These are phyloP conservation scores for Emergomyces pasteurianus DNA, from an alignment of 2,329 filamentous ascomycete species.

Conservation along the genomic window DNA sequence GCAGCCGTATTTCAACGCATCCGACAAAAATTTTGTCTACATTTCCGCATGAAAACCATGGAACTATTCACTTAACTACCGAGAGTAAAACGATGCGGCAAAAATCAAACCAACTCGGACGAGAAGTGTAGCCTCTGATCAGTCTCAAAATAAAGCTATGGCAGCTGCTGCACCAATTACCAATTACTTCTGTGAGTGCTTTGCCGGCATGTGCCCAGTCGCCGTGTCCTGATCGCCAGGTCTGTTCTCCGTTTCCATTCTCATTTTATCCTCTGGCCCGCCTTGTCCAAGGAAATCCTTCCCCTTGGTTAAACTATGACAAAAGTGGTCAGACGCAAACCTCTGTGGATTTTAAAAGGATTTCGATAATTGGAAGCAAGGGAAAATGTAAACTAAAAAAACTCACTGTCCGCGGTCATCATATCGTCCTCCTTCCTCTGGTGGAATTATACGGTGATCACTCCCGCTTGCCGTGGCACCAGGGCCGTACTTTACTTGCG, in stretches of 20 bases:
- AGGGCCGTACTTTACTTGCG: slow-evolving; percentile 27
- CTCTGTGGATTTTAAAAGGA: slow-evolving; percentile 4
- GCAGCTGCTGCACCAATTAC: too few relatives aligned
- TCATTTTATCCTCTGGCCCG: slow-evolving; percentile 26
- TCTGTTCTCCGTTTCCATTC: slow-evolving; percentile 16
- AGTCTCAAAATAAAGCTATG: background rate
- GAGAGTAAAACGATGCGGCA: background rate
- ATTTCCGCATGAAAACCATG: background rate
- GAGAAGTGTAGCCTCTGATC: too few relatives aligned
- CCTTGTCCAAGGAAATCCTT: slow-evolving; percentile 25
- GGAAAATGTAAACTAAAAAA: too few relatives aligned
- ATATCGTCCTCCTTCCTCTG: slow-evolving; percentile 29
- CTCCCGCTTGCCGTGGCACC: slow-evolving; percentile 23
- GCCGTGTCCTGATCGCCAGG: slow-evolving; percentile 19
- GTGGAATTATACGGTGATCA: slow-evolving; percentile 28
- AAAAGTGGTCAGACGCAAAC: background rate
- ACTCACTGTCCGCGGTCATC: slow-evolving; percentile 28
- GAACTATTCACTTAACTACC: background rate
- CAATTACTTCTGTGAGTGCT: background rate
- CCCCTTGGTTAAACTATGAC: slow-evolving; percentile 22
- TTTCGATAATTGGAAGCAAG: background rate
- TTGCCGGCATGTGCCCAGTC: background rate
- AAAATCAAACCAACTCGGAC: too few relatives aligned
- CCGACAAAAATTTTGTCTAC: background rate
- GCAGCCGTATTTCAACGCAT: background rate